A percentile compares a stretch with the other conserved stretches of the same genome.
Evolutionary conservation across 2,329 filamentous ascomycete genomes (phyloP).

Genomic region (Microdochium nivale): DNA sequence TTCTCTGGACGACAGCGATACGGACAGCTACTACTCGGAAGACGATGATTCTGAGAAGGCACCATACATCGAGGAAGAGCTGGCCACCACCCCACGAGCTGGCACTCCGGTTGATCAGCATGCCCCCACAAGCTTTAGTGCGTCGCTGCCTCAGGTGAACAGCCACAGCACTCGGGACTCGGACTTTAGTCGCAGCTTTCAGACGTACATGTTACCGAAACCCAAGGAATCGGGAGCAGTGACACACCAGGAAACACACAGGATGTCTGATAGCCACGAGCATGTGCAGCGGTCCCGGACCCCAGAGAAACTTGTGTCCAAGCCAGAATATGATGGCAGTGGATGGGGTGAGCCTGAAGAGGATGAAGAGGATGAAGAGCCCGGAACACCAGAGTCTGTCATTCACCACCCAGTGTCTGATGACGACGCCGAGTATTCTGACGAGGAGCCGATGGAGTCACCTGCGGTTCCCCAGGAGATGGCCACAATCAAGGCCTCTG

Average conservation of each 20-base stretch:
- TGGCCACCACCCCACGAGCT: conserved; percentile 40
- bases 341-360: conserved; percentile 49
- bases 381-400: conserved; percentile 79
- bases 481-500: conserved; percentile 83
- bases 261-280: conserved; percentile 26
- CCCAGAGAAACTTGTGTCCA: conserved; percentile 42
- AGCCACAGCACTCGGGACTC: conserved; percentile 20
- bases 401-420: conserved; percentile 64
- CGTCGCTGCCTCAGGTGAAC: conserved; percentile 29
- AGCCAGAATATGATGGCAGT: conserved; percentile 55
- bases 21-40: conserved; percentile 49
- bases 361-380: conserved; percentile 47
- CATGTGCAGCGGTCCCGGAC: conserved; percentile 35
- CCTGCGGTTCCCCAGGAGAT: conserved; percentile 69
- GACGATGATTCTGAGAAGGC: conserved; percentile 14
- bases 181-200: conserved; percentile 33
- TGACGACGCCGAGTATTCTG: conserved; percentile 27
- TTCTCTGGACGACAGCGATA: conserved; percentile 27
- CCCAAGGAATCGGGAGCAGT: conserved; percentile 25
- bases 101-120: conserved; percentile 25
- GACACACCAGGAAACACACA: conserved; percentile 20
- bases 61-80: conserved; percentile 31
- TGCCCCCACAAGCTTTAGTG: conserved; percentile 20
- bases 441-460: conserved; percentile 34
- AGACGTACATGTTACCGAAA: conserved; percentile 38